Evolutionary conservation across 2,329 filamentous ascomycete species (phyloP), one percentile per base, ranked within the genome.

Genomic region (Colletotrichum sp.): DNA sequence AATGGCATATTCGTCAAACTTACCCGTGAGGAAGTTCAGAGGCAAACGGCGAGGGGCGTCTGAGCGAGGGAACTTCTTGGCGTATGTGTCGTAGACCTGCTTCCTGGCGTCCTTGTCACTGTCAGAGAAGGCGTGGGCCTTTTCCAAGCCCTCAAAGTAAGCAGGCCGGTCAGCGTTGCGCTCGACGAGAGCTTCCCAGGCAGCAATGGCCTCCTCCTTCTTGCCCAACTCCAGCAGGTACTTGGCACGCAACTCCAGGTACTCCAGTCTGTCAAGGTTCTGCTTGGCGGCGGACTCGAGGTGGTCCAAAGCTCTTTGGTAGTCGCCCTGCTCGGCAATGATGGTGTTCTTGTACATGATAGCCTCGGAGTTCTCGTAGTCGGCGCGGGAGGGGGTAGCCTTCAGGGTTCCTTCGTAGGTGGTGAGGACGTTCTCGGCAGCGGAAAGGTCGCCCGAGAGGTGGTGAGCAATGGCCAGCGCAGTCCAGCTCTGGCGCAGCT

Each of bases 391-490:
- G 2, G 96, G 95, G 12, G 93, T 91, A 15, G 91, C 90, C 87
- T 98, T 98, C 78, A 99, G 85, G 1, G 96, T 99, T 77, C 97
- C 95, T 85, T 99, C 97, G 84, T 96, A 99, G 18, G 94, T 98
- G 63, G 92, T 95, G 80, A 99, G 87, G 55, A 98, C 95, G 81
- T 96, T 95, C 87, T 99, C 97, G 34, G 97, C 98, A 81, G 97
- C 94, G 60, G 90, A 86, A 77, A 97, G 89, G 82, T 98, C 95
- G 2, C 96, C 97, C n/a, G 93, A 91, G 68, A 99, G 89, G 82
- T 99, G 97, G 83, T 98, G 93, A 44, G 96, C 97, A 73, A 99
- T 94, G 55, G 97, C 97, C 76, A 99, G 88, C n/a, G 95, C 97
- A 6, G 97, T 99, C 98, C 98, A 99, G 86, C 96, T 98, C 86